Conservation (phyloP, 345 rosid genomes). For the Euphorbia tirucalli region DNA sequence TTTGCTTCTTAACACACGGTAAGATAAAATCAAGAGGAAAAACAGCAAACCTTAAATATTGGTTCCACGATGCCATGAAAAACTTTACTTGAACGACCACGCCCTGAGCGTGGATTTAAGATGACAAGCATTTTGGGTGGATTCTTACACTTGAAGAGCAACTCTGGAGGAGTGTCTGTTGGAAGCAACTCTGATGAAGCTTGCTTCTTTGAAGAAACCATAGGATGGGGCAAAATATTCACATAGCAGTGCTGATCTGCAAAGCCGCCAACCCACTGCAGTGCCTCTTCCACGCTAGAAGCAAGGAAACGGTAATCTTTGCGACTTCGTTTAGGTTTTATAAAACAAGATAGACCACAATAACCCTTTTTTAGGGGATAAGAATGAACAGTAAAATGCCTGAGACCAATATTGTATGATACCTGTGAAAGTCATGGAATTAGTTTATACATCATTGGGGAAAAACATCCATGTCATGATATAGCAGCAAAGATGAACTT, state of each 20-base stretch:
- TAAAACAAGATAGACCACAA: slow-evolving; percentile 71
- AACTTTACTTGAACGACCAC: slow-evolving; percentile 89
- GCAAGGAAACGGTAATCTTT: slow-evolving; percentile 82
- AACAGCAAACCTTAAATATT: slow-evolving; percentile 70
- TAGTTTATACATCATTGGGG: background rate
- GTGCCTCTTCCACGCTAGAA: slow-evolving; percentile 74
- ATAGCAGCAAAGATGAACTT: background rate
- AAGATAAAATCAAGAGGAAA: slow-evolving; percentile 1
- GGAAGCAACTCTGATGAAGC: slow-evolving; percentile 79
- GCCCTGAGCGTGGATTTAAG: slow-evolving; percentile 90
- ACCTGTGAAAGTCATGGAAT: slow-evolving; percentile 44
- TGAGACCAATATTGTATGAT: slow-evolving; percentile 75
- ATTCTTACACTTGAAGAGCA: slow-evolving; percentile 83
- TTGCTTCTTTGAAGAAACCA: slow-evolving; percentile 86
- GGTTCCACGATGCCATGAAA: slow-evolving; percentile 85
- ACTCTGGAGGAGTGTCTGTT: slow-evolving; percentile 81
- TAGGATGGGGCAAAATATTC: slow-evolving; percentile 88
- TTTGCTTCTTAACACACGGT: background rate
- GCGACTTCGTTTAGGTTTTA: slow-evolving; percentile 71
- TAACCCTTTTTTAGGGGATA: slow-evolving; percentile 65
- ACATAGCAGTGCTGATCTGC: slow-evolving; percentile 93
- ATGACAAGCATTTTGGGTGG: slow-evolving; percentile 95
- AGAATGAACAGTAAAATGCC: slow-evolving; percentile 87
- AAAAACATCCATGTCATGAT: background rate
- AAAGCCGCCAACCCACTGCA: slow-evolving; percentile 97